Evolutionary conservation across 169 alveolate genomes (phyloP), one percentile per base, ranked within the genome.

Genomic region (Plasmodium coatneyi): DNA sequence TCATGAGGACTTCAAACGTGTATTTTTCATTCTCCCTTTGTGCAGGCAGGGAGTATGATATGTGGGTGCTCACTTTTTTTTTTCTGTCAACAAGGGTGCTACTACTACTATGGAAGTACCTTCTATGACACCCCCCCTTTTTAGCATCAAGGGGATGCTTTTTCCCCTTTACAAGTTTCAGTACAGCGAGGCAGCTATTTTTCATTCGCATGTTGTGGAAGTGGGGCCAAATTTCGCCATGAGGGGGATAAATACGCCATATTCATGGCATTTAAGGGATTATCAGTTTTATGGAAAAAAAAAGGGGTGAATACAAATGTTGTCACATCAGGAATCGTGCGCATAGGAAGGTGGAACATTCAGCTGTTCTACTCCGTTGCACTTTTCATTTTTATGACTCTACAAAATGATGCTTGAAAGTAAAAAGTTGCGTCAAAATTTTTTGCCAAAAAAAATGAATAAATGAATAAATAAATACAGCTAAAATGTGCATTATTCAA

Each of bases 1-100:
- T 87, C 89, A 87, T 87, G 19, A 87, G 82, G 32, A 87, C 60
- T 72, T 87, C 93, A 60, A 87, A 87, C 60, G 28, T 87, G 71
- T 87, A 87, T 87, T 80, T 87, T 36, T 87, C 79, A 66, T 76
- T 79, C 10, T 71, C 74, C 41, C 54, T 83, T 28, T 60, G 56
- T 5, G 30, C 39, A 43, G 81, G 89, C 7, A 78, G 36, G 41
- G 82, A 34, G 32, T 87, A 52, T 3, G 93, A 78, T 34, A 86
- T 52, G 70, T 86, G 43, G 22, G 34, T 86, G 19, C 19, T 74
- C 32, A 56, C 71, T 82, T 86, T 86, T 52, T 76, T 54, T 74
- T 74, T 84, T 71, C 39, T 72, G 30, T 86, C 82, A 22, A 22
- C 46, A 4, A 83, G n/a, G n/a, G n/a, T 36, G 74, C 25, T 43